Evolutionary conservation across 257 asterid species (phyloP), one percentile per base, ranked within the genome.

Genomic region (Salvia rosmarinus): DNA sequence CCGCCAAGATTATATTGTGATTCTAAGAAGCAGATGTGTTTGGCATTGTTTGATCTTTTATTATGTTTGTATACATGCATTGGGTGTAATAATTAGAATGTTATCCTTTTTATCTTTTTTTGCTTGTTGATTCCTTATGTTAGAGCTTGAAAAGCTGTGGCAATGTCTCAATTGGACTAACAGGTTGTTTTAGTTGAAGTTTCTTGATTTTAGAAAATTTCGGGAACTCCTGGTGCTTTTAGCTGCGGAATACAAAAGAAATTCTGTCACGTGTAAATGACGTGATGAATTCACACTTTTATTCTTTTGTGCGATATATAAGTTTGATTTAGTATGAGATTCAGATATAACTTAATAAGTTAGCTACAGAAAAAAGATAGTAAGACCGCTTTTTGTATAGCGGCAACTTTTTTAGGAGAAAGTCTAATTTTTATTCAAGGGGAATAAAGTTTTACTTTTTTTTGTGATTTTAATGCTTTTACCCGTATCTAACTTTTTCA

Each of bases 181-280:
- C 37, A 64, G 72, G 63, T 40, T 57, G 64, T 49, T 30, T 12
- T 71, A 11, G 28, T 47, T 67, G 62, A 52, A 47, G 28, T 23
- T 73, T 20, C 28, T 35, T 21, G 12, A 46, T 34, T 61, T 60
- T 46, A 13, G 73, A 64, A 55, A 20, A 42, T 67, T 1, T 50
- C 1, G 79, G 63, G 14, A 73, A 12, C 63, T 21, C 4, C 17
- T 21, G 59, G 60, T 77, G 68, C 71, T 69, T 55, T 62, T 47
- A 62, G 67, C 54, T 57, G 61, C 17, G 17, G 46, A 68, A 68
- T 56, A 23, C 46, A 14, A 34, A 51, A 21, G 44, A n/a, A 57
- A 34, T 28, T 39, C 54, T 57, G 71, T 46, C 5, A 21, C 17
- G 4, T 64, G 37, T n/a, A 63, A 32, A 55, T 9, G 44, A 65